A percentile compares a stretch with the other conserved stretches of the same genome.
Evolutionary conservation across 2,329 filamentous ascomycete species (phyloP).

Genomic region (Xylaria sp.): DNA sequence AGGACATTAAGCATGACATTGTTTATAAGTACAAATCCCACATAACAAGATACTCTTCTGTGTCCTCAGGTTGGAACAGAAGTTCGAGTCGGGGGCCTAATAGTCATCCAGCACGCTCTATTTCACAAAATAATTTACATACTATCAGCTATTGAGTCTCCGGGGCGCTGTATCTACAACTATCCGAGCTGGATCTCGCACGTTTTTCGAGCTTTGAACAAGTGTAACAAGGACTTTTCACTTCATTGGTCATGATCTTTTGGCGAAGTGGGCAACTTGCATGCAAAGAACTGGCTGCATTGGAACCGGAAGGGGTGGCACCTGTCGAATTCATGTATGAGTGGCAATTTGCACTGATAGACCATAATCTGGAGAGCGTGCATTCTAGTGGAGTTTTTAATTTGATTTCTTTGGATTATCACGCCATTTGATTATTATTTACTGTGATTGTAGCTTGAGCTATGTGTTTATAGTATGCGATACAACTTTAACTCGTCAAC

Average conservation of each 20-base stretch:
- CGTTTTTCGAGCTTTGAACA: conserved; percentile 10
- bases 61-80: background rate
- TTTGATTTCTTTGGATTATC: conserved; percentile 19
- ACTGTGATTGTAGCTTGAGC: background rate
- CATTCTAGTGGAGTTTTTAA: conserved; percentile 34
- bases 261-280: conserved; percentile 27
- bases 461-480: background rate
- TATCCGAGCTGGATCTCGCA: conserved; percentile 13
- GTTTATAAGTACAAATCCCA: conserved; percentile 5
- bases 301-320: conserved; percentile 32
- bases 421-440: background rate
- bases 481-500: no score
- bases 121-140: background rate
- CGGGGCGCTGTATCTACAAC: background rate
- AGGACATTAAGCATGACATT: conserved; percentile 10
- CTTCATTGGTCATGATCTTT: conserved; percentile 19
- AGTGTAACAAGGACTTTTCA: conserved; percentile 17
- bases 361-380: conserved; percentile 33
- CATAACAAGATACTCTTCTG: conserved; percentile 9
- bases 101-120: background rate
- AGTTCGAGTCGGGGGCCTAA: conserved; percentile 1
- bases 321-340: conserved; percentile 36
- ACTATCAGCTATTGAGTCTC: conserved; percentile 7
- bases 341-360: conserved; percentile 37
- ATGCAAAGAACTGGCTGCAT: conserved; percentile 37